Conservation (phyloP, 345 rosid species). For the Triadica sebifera region DNA sequence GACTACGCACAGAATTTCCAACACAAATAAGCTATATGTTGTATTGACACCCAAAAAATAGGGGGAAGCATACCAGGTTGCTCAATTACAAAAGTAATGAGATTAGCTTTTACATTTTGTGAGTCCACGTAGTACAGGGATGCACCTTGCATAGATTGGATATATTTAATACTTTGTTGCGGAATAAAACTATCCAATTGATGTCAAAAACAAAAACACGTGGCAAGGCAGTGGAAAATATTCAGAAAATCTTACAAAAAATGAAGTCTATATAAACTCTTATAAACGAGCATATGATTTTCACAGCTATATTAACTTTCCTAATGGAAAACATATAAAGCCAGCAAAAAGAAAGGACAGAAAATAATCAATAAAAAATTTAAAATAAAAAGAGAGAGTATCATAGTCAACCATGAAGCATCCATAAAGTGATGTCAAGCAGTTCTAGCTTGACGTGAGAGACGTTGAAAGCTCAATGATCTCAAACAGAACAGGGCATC, state of each 20-base stretch:
- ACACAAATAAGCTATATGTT: background rate
- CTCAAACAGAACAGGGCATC: background rate
- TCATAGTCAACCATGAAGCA: background rate
- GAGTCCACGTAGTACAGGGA: background rate
- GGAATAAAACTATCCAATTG: background rate
- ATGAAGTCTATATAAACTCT: background rate
- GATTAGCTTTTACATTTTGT: background rate
- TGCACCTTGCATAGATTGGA: background rate
- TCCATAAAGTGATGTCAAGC: background rate
- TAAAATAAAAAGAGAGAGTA: background rate
- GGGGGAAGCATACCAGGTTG: background rate
- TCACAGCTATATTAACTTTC: background rate
- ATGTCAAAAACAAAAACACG: background rate
- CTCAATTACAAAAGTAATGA: background rate
- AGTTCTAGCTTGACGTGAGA: background rate
- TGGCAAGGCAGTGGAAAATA: background rate
- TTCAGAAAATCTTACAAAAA: background rate
- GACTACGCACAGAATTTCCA: background rate
- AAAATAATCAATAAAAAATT: background rate
- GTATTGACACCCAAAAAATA: constrained; percentile 2
- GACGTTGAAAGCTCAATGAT: background rate
- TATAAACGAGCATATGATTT: background rate
- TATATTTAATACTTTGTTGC: background rate
- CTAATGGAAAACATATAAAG: background rate
- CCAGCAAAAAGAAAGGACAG: background rate